Conservation (phyloP, 768 basidiomycete genomes). For the Boletus vinaceobasis region DNA sequence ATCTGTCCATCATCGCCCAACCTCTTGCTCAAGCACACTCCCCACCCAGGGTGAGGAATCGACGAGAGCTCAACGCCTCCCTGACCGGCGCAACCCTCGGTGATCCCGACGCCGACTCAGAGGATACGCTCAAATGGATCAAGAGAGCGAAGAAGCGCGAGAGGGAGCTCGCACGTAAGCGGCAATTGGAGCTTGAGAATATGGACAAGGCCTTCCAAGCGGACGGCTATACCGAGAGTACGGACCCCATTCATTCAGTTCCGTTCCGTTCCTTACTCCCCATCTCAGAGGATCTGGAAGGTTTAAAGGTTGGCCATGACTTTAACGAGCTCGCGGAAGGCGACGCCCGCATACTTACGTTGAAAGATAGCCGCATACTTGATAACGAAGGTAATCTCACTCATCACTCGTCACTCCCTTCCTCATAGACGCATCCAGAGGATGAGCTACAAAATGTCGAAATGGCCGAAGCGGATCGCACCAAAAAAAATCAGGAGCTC, state of each 20-base stretch:
- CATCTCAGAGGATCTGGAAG: slow-evolving; percentile 75
- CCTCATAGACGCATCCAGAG: slow-evolving; percentile 49
- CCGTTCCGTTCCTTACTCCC: neutral
- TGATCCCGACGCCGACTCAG: slow-evolving; percentile 73
- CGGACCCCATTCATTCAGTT: slow-evolving; percentile 25
- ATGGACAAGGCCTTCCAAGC: slow-evolving; percentile 74
- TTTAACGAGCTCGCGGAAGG: slow-evolving; percentile 90
- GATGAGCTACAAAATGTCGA: slow-evolving; percentile 97
- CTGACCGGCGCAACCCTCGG: slow-evolving; percentile 92
- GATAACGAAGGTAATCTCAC: slow-evolving; percentile 77
- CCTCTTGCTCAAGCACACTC: slow-evolving; percentile 39
- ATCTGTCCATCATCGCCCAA: neutral
- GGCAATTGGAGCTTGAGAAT: slow-evolving; percentile 78
- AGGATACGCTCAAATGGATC: slow-evolving; percentile 86
- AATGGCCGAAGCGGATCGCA: slow-evolving; percentile 84
- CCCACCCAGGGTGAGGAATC: slow-evolving; percentile 83
- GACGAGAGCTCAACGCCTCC: slow-evolving; percentile 86
- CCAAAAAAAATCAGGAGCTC: slow-evolving; percentile 72
- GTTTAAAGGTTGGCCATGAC: slow-evolving; percentile 95
- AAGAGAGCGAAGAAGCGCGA: slow-evolving; percentile 89
- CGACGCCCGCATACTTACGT: slow-evolving; percentile 90
- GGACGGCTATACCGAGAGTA: slow-evolving; percentile 85
- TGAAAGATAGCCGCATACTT: slow-evolving; percentile 94
- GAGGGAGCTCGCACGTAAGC: slow-evolving; percentile 80
- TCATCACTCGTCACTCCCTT: neutral